Evolutionary conservation across 2,329 filamentous ascomycete genomes (phyloP).

Genomic region (Botrytis cinerea): DNA sequence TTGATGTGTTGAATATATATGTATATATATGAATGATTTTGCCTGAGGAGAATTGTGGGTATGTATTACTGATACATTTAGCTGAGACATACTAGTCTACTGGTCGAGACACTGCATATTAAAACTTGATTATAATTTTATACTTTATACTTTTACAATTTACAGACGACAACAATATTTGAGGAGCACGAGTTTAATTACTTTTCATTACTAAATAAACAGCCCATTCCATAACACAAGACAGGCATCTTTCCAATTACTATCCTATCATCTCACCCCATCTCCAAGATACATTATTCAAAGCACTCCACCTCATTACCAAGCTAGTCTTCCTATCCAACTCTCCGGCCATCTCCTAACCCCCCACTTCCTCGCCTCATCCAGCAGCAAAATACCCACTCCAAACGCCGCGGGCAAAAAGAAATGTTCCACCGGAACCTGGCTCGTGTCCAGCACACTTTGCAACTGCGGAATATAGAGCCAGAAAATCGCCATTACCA

Average conservation of each 20-base stretch:
- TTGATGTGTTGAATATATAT: not conserved
- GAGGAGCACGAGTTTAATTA: not conserved
- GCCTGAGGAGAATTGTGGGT: not conserved
- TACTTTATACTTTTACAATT: not conserved
- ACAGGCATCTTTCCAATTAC: not conserved
- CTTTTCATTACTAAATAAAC: not conserved
- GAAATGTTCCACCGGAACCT: slow-evolving; percentile 70
- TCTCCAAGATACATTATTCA: not conserved
- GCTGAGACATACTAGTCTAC: not conserved
- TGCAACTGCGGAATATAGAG: slow-evolving; percentile 67
- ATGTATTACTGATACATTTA: not conserved
- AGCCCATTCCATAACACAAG: not conserved
- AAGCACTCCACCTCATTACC: slow-evolving; percentile 47
- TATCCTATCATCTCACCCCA: not conserved
- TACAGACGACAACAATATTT: fast-evolving
- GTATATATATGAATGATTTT: not conserved
- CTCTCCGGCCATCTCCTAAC: slow-evolving; percentile 61
- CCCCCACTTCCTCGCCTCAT: slow-evolving; percentile 64
- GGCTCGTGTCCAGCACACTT: slow-evolving; percentile 56
- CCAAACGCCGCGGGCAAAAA: slow-evolving; percentile 75
- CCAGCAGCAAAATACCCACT: slow-evolving; percentile 59
- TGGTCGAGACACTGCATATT: not conserved
- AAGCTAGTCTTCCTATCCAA: slow-evolving; percentile 60
- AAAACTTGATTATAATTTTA: not conserved
- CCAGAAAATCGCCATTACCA: slow-evolving; percentile 68